Evolutionary conservation across 2,329 filamentous ascomycete genomes (phyloP).

Genomic region (Aspergillus sp.): DNA sequence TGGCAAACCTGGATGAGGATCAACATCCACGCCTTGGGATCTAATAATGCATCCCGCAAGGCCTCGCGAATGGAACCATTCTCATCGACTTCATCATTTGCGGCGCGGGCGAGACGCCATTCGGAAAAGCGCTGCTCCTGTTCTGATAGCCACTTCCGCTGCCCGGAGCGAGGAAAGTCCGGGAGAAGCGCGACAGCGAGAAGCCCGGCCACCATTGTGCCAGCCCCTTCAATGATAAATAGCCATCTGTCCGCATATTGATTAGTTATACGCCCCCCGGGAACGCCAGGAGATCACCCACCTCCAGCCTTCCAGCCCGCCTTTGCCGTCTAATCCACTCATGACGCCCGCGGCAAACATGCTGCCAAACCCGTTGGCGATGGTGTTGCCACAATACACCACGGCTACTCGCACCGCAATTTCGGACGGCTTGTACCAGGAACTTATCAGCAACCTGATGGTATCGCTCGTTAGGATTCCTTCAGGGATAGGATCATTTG

Average conservation of each 20-base stretch:
- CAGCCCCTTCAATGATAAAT: slow-evolving; percentile 45
- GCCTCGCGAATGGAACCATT: slow-evolving; percentile 21
- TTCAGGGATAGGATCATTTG: neutral
- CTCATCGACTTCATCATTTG: slow-evolving; percentile 25
- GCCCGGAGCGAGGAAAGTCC: slow-evolving; percentile 26
- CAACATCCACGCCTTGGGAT: slow-evolving; percentile 21
- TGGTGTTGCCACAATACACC: slow-evolving; percentile 46
- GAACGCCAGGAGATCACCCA: neutral
- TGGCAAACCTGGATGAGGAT: slow-evolving; percentile 22
- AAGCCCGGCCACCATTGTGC: slow-evolving; percentile 37
- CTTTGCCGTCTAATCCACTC: slow-evolving; percentile 38
- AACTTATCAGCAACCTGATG: slow-evolving; percentile 25
- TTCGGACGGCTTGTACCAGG: slow-evolving; percentile 70
- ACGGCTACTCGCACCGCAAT: slow-evolving; percentile 48
- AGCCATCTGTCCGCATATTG: slow-evolving; percentile 20
- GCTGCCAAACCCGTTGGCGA: slow-evolving; percentile 45
- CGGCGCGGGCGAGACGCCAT: slow-evolving; percentile 21
- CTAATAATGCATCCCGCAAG: slow-evolving; percentile 18
- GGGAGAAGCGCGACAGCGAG: slow-evolving; percentile 39
- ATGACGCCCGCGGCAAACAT: slow-evolving; percentile 34
- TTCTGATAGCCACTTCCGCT: slow-evolving; percentile 23
- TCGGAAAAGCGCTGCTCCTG: slow-evolving; percentile 24
- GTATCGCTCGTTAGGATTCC: neutral
- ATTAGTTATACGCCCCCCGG: neutral
- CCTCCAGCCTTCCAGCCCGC: slow-evolving; percentile 45